phyloP scores from a whole-genome alignment of 1,284 basidiomycete genomes.

The Cystobasidium sp. region DNA sequence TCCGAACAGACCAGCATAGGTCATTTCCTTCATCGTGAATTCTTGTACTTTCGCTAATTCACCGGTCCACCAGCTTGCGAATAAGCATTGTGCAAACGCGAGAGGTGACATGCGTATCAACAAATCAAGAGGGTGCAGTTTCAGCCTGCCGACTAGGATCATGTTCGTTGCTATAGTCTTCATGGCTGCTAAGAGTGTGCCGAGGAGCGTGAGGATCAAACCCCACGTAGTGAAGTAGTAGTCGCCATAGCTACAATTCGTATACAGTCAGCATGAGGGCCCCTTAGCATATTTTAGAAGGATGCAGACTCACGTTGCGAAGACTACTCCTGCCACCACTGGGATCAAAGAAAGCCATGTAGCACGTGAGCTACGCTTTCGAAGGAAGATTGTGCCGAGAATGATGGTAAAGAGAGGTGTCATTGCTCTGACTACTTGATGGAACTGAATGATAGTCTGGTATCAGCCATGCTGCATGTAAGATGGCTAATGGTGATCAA shows the following conservation, averaged over 20 bases:
- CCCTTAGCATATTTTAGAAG: too few relatives aligned
- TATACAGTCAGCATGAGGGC: background rate
- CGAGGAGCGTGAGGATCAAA: slow-evolving; percentile 79
- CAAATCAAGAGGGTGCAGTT: slow-evolving; percentile 81
- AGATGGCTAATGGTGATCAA: background rate
- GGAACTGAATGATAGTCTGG: slow-evolving; percentile 62
- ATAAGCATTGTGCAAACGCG: slow-evolving; percentile 81
- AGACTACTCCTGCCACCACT: slow-evolving; percentile 85
- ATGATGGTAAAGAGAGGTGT: slow-evolving; percentile 87
- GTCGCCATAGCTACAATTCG: slow-evolving; percentile 48
- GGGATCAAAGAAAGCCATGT: slow-evolving; percentile 75
- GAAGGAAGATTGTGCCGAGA: slow-evolving; percentile 65
- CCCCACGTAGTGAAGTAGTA: slow-evolving; percentile 68
- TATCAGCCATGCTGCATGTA: too few relatives aligned
- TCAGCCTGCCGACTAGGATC: slow-evolving; percentile 55
- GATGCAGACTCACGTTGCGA: slow-evolving; percentile 62
- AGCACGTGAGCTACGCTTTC: slow-evolving; percentile 63
- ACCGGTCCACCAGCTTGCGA: slow-evolving; percentile 71
- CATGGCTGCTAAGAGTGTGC: slow-evolving; percentile 83
- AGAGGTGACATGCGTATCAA: slow-evolving; percentile 82
- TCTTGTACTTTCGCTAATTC: slow-evolving; percentile 71
- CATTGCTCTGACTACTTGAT: slow-evolving; percentile 88
- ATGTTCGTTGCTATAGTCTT: slow-evolving; percentile 86
- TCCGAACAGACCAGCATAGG: slow-evolving; percentile 58
- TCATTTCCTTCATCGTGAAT: slow-evolving; percentile 65